Conservation (phyloP, 2,329 filamentous ascomycete species). For the Ceratocystis diversiconidia region DNA sequence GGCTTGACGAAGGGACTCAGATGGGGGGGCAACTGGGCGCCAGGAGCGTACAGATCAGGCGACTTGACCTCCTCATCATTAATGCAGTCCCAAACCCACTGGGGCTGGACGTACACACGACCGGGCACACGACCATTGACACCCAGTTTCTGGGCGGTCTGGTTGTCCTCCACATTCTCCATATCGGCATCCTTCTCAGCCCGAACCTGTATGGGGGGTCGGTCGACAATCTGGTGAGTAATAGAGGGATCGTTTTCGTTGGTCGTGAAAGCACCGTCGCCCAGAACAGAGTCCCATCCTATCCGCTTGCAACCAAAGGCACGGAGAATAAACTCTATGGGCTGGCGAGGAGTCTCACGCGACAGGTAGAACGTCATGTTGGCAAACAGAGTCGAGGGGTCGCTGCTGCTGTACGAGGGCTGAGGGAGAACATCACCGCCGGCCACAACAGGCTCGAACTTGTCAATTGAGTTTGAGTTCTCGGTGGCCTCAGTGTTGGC, state of each 20-base stretch:
- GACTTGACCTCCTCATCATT: conserved; percentile 83
- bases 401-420: conserved; percentile 50
- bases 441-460: conserved; percentile 71
- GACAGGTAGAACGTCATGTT: conserved; percentile 86
- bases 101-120: conserved; percentile 83
- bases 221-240: conserved; percentile 91
- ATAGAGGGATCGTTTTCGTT: conserved; percentile 78
- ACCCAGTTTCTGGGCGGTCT: conserved; percentile 43
- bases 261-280: conserved; percentile 82
- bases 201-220: conserved; percentile 56
- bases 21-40: conserved; percentile 81
- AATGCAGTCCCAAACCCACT: conserved; percentile 96
- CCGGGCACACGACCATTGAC: conserved; percentile 70
- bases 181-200: conserved; percentile 31
- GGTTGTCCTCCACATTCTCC: conserved; percentile 42
- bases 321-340: conserved; percentile 83
- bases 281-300: conserved; percentile 83
- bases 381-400: conserved; percentile 65
- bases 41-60: conserved; percentile 78
- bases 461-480: conserved; percentile 59
- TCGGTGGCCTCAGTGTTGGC: conserved; percentile 32
- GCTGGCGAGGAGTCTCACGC: conserved; percentile 77
- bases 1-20: conserved; percentile 89
- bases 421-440: conserved; percentile 79
- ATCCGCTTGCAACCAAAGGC: conserved; percentile 92